Evolutionary conservation across 331 rosid species (phyloP), one percentile per base, ranked within the genome.

Genomic region (Malus hybrid): DNA sequence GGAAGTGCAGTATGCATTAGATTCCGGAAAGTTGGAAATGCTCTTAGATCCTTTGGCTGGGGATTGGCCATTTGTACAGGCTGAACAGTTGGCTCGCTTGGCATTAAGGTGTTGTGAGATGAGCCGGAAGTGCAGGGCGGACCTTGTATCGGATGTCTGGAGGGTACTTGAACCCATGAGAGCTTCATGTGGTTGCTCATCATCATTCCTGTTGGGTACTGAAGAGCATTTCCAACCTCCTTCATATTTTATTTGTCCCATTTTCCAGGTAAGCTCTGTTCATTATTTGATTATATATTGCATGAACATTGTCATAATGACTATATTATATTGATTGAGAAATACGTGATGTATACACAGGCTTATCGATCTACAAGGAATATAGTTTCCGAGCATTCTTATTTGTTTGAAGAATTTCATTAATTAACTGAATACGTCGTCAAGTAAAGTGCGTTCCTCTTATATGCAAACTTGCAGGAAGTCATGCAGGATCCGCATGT

Each of bases 401-500:
- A 52, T 2, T 52, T 16, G 57, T 52, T 6, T 52, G 0, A 52
- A 52, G 57, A 52, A 52, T 52, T 52, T 52, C 57, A 0, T 52
- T 6, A 44, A 69, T 29, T 29, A 9, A 29, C 50, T 13, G 34
- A 31, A 59, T 24, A 33, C 32, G 67, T 29, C 18, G 2, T 54
- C 11, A 3, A 6, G 3, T 18, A 24, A 80, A 42, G 13, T 42
- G 46, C 46, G 46, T 42, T 42, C 46, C 46, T 42, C 46, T 3
- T 42, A 42, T 10, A 10, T 42, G 46, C 46, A 42, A 10, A 42
- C 46, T 42, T 59, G 83, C 89, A 95, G 99, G 99, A 95, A 86
- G 91, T 92, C 42, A 95, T 95, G 99, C 88, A 76, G 76, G 97
- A 95, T 82, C 99, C 99, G 1, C 96, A 92, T 59, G 99, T 95